A percentile compares a stretch with the other conserved stretches of the same genome.
Evolutionary conservation across 2,329 filamentous ascomycete species (phyloP).

Genomic region (Rhexocercosporidium sp.): DNA sequence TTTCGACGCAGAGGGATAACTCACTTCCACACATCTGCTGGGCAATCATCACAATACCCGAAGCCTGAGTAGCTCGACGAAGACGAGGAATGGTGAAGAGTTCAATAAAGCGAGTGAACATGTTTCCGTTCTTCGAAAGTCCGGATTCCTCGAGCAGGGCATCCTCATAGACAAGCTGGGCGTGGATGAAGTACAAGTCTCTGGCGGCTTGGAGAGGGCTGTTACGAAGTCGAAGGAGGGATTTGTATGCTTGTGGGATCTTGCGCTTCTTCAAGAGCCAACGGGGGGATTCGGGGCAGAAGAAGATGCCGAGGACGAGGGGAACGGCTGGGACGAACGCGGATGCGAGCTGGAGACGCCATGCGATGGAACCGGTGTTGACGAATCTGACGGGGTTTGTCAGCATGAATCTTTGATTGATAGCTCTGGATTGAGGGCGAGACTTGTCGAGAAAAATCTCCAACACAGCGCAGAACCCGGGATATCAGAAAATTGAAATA

Average conservation of each 20-base stretch:
- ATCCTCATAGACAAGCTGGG: constrained; percentile 57
- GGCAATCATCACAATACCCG: constrained; percentile 67
- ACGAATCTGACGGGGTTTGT: constrained; percentile 50
- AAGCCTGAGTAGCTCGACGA: constrained; percentile 75
- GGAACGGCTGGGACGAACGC: constrained; percentile 70
- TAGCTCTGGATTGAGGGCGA: too few relatives aligned
- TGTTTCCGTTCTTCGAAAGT: constrained; percentile 51
- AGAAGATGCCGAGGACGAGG: constrained; percentile 59
- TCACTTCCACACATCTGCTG: constrained; percentile 46
- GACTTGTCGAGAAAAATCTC: not conserved
- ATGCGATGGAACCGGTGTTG: constrained; percentile 61
- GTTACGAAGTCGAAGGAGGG: constrained; percentile 62
- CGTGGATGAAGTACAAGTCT: constrained; percentile 66
- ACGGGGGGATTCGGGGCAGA: constrained; percentile 68
- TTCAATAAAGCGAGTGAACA: constrained; percentile 63
- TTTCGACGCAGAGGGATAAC: not conserved
- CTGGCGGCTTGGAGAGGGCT: constrained; percentile 63
- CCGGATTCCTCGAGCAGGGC: constrained; percentile 45
- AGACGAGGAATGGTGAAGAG: constrained; percentile 73
- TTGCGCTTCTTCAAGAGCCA: constrained; percentile 60
- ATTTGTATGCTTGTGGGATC: constrained; percentile 55
- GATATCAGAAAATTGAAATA: too few relatives aligned
- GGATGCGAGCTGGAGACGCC: constrained; percentile 68
- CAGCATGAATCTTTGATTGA: too few relatives aligned
- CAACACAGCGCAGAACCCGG: too few relatives aligned